Percentiles rank a stretch among this genome's conserved stretches.
phyloP scores from a whole-genome alignment of 306 rosid species.

The Canavalia ensiformis region DNA sequence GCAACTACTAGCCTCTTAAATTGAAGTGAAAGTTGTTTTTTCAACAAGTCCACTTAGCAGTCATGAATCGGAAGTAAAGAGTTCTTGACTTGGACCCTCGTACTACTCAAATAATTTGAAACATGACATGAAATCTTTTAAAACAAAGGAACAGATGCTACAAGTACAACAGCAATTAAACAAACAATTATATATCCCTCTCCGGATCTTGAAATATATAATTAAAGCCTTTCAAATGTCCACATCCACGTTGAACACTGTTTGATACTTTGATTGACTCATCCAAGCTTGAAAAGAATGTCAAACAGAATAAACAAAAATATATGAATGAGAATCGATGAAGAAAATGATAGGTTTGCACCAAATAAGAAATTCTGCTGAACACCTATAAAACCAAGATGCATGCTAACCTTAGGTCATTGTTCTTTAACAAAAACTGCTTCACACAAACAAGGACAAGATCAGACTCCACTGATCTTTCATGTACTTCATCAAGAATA shows the following conservation, averaged over 20 bases:
- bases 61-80: conserved; percentile 8
- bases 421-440: conserved; percentile 80
- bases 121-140: background rate
- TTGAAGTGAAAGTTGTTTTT: conserved; percentile 15
- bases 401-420: conserved; percentile 73
- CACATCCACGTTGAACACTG: conserved; percentile 6
- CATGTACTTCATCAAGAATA: conserved; percentile 95
- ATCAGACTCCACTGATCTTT: conserved; percentile 95
- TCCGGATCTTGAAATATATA: conserved; percentile 13
- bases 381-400: conserved; percentile 36
- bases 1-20: conserved; percentile 26
- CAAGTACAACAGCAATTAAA: conserved; percentile 10
- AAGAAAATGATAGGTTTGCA: background rate
- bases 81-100: conserved; percentile 13
- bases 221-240: conserved; percentile 19
- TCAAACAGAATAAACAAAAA: conserved; percentile 3
- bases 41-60: conserved; percentile 26
- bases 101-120: conserved; percentile 18
- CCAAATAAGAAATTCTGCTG: conserved; percentile 1
- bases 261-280: background rate
- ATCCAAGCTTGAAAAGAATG: conserved; percentile 12
- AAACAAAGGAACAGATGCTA: conserved; percentile 16
- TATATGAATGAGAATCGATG: background rate
- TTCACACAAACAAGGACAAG: conserved; percentile 89
- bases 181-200: conserved; percentile 27